Percentiles rank a stretch among this genome's conserved stretches.
Evolutionary conservation across 2,329 filamentous ascomycete species (phyloP).

Genomic region (Aspergillus sergii): DNA sequence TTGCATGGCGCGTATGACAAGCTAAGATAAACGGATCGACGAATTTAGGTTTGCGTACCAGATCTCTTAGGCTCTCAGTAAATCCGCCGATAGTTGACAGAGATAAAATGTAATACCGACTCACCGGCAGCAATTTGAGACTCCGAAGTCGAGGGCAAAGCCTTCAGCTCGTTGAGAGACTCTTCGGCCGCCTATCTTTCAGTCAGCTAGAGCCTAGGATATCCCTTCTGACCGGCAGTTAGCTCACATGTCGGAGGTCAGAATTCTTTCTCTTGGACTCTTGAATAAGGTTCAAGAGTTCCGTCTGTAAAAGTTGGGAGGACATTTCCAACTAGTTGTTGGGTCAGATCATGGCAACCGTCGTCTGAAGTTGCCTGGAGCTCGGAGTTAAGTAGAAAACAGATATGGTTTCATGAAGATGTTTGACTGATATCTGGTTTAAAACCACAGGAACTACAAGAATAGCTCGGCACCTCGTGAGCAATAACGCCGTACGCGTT

Average conservation of each 20-base stretch:
- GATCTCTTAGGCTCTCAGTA: conserved; percentile 61
- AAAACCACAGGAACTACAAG: neutral
- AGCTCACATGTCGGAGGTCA: conserved; percentile 71
- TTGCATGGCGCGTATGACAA: conserved; percentile 85
- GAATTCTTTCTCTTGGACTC: conserved; percentile 95
- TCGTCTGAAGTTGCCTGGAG: conserved; percentile 13
- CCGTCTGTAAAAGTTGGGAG: conserved; percentile 82
- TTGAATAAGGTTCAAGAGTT: conserved; percentile 87
- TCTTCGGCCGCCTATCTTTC: conserved; percentile 78
- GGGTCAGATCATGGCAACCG: conserved; percentile 35
- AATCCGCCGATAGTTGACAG: neutral
- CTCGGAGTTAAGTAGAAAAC: conserved; percentile 18
- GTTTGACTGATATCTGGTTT: conserved; percentile 3
- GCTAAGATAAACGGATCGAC: conserved; percentile 93
- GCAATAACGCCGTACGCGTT: neutral
- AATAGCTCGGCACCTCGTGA: neutral
- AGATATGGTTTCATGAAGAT: conserved; percentile 18
- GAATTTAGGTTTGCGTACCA: conserved; percentile 79
- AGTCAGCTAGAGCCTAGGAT: conserved; percentile 22
- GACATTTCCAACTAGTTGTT: conserved; percentile 66
- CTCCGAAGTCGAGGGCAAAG: conserved; percentile 73
- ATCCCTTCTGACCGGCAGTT: conserved; percentile 15
- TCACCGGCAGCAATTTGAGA: conserved; percentile 71
- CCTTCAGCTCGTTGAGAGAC: conserved; percentile 85
- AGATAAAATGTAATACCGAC: conserved; percentile 12